phyloP scores from a whole-genome alignment of 805 yeast species.

The Komagataella phaffii region DNA sequence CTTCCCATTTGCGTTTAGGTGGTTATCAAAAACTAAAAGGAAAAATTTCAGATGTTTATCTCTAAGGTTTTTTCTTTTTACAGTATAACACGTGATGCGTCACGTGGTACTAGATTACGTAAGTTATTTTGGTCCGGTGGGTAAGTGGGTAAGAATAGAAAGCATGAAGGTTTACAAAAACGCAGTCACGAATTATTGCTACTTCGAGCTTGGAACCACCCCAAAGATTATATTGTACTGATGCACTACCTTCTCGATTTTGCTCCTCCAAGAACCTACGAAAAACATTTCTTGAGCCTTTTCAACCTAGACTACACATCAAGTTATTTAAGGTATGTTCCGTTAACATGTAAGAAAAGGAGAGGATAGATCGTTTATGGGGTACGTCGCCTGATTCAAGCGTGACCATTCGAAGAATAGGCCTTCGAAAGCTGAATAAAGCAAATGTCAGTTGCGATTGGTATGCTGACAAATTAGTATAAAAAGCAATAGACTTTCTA shows the following conservation, averaged over 20 bases:
- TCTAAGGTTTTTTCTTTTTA: too few relatives aligned
- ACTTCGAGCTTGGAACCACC: not conserved
- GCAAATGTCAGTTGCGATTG: not conserved
- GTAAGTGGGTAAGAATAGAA: not conserved
- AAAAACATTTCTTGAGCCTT: not conserved
- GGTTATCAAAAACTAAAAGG: not conserved
- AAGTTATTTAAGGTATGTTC: not conserved
- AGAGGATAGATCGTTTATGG: not conserved
- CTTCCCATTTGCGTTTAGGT: constrained; percentile 51
- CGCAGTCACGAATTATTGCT: not conserved
- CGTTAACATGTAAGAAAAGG: not conserved
- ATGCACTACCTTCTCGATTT: not conserved
- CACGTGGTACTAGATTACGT: not conserved
- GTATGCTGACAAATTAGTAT: not conserved
- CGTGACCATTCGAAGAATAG: not conserved
- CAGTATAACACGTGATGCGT: not conserved
- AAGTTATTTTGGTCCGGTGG: not conserved
- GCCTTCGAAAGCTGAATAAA: not conserved
- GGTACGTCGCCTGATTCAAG: not conserved
- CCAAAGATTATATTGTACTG: not conserved
- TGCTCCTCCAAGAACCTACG: not conserved
- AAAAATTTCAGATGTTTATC: constrained; percentile 1
- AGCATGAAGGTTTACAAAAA: too few relatives aligned
- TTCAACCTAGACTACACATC: not conserved
- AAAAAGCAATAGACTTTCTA: not conserved